phyloP scores from a whole-genome alignment of 345 rosid species.

The Acer yangbiense region DNA sequence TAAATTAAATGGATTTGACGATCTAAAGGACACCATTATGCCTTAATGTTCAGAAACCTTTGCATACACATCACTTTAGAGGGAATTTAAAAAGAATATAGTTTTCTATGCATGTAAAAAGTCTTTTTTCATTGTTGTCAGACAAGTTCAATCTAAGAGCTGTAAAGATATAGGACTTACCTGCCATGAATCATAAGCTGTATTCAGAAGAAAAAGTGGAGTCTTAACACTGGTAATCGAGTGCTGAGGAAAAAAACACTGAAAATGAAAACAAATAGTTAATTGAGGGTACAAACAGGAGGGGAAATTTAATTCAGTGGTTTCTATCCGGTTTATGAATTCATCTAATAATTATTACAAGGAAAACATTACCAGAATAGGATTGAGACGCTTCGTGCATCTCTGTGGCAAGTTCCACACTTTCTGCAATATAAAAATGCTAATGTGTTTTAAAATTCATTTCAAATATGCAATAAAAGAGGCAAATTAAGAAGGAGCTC shows the following conservation, averaged over 20 bases:
- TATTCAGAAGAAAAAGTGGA: slow-evolving; percentile 49
- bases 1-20: background rate
- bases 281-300: background rate
- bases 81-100: background rate
- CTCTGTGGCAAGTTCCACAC: slow-evolving; percentile 37
- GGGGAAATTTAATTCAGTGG: background rate
- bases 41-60: background rate
- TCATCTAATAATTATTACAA: background rate
- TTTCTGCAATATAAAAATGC: slow-evolving; percentile 29
- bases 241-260: slow-evolving; percentile 68
- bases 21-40: background rate
- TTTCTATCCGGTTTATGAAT: background rate
- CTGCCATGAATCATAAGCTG: slow-evolving; percentile 70
- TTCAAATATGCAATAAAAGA: background rate
- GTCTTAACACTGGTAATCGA: slow-evolving; percentile 39
- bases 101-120: background rate
- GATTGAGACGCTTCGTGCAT: slow-evolving; percentile 45
- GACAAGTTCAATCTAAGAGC: background rate
- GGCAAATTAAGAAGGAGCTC: background rate
- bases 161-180: slow-evolving; percentile 24
- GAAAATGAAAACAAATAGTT: slow-evolving; percentile 13
- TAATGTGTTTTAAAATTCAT: background rate
- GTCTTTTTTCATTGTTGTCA: background rate
- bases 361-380: slow-evolving; percentile 39
- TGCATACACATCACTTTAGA: background rate